phyloP scores from a whole-genome alignment of 1,284 basidiomycete genomes.

The Trichosporon sp. region DNA sequence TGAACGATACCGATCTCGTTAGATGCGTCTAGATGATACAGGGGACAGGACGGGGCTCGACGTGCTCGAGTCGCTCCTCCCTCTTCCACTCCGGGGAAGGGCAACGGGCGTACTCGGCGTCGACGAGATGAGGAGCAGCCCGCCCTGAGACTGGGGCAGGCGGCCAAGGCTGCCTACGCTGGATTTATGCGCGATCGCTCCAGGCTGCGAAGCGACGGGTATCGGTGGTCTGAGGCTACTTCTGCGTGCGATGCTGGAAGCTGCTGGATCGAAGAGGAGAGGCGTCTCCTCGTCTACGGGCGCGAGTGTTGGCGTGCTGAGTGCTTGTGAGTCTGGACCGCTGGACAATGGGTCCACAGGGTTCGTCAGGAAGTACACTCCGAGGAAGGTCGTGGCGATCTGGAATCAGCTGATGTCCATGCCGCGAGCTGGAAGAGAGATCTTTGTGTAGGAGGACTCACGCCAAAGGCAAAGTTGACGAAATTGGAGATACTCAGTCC shows the following conservation, averaged over 20 bases:
- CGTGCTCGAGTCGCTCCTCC: neutral
- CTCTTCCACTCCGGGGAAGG: neutral
- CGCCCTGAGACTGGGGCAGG: conserved; percentile 32
- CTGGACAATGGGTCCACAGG: neutral
- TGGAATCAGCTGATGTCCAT: conserved; percentile 30
- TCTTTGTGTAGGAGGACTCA: conserved; percentile 18
- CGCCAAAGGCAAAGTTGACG: conserved; percentile 52
- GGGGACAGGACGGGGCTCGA: neutral
- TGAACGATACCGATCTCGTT: neutral
- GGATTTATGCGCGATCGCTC: neutral
- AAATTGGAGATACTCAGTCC: conserved; percentile 71
- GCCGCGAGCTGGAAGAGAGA: neutral
- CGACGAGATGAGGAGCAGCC: conserved; percentile 38
- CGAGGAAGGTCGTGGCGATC: conserved; percentile 49
- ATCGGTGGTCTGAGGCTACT: neutral
- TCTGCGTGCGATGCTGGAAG: neutral
- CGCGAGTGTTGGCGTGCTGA: neutral
- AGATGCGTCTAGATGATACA: conserved; percentile 6
- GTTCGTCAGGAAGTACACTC: conserved; percentile 61
- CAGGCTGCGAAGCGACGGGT: neutral
- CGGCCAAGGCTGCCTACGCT: conserved; percentile 16
- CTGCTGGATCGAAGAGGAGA: conserved; percentile 14
- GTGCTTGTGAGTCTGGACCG: too few relatives aligned
- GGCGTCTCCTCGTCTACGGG: conserved; percentile 24
- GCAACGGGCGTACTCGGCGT: conserved; percentile 21